phyloP scores from a whole-genome alignment of 2,329 filamentous ascomycete species.

The Aspergillus unguis region DNA sequence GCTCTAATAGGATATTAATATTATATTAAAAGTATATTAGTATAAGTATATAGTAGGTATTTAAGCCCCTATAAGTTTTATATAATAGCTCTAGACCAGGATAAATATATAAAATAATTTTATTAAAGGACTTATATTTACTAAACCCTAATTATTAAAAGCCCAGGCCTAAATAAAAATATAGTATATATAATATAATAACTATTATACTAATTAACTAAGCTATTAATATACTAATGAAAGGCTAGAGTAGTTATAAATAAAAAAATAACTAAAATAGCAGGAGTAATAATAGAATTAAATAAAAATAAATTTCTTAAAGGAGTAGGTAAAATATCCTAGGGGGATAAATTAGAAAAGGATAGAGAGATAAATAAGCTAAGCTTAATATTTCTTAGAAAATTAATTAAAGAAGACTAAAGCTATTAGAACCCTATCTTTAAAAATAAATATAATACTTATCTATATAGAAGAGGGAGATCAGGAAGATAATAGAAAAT shows the following conservation, averaged over 20 bases:
- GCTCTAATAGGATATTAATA: no score
- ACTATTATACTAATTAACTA: not conserved
- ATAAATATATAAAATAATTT: slow-evolving; percentile 11
- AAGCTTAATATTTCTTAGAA: no score
- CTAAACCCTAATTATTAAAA: not conserved
- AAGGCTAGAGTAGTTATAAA: not conserved
- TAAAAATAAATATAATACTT: no score
- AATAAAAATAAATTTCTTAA: not conserved
- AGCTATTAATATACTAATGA: not conserved
- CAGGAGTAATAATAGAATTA: not conserved
- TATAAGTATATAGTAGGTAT: not conserved
- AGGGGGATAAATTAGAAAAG: not conserved
- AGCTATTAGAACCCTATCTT: no score
- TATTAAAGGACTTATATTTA: no score
- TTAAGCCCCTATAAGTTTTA: no score
- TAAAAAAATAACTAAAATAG: not conserved
- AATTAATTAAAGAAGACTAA: not conserved
- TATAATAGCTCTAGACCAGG: slow-evolving; percentile 3
- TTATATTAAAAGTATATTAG: not conserved
- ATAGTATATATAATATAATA: not conserved
- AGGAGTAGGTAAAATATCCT: not conserved
- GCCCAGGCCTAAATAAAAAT: not conserved
- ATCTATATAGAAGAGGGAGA: no score
- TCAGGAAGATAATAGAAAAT: no score
- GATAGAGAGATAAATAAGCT: no score